phyloP scores from a whole-genome alignment of 2,329 filamentous ascomycete genomes.

The Colletotrichum tamarilloi region DNA sequence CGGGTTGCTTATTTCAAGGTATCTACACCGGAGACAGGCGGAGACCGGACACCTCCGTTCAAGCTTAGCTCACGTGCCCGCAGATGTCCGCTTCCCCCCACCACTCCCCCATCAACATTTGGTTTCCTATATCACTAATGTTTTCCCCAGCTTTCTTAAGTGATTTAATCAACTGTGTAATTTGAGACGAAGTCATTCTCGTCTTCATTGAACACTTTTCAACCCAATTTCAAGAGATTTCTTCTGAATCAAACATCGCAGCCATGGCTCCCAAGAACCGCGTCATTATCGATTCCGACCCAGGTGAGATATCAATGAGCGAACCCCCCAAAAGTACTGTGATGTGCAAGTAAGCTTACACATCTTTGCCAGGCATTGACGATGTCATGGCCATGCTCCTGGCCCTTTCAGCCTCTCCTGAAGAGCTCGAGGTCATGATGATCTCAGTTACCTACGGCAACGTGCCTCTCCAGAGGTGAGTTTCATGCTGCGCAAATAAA shows the following conservation, averaged over 20 bases:
- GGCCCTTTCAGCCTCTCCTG: conserved; percentile 81
- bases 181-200: background rate
- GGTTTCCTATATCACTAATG: conserved; percentile 4
- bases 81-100: conserved; percentile 18
- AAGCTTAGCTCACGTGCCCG: conserved; percentile 28
- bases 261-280: conserved; percentile 75
- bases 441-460: conserved; percentile 96
- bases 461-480: conserved; percentile 83
- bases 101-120: conserved; percentile 11
- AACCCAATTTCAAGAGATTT: background rate
- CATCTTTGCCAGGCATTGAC: conserved; percentile 74
- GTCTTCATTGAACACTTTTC: background rate
- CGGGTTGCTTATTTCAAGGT: too few relatives aligned
- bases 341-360: background rate
- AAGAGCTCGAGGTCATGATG: conserved; percentile 87
- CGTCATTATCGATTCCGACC: conserved; percentile 97
- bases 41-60: conserved; percentile 26
- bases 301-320: conserved; percentile 63
- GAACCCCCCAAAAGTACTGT: background rate
- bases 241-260: background rate
- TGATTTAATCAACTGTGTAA: background rate
- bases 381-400: conserved; percentile 91
- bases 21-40: background rate
- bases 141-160: background rate
- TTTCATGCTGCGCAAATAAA: background rate